Conservation (phyloP, 176 grass and related monocot genomes). For the Pontederia paniculata region DNA sequence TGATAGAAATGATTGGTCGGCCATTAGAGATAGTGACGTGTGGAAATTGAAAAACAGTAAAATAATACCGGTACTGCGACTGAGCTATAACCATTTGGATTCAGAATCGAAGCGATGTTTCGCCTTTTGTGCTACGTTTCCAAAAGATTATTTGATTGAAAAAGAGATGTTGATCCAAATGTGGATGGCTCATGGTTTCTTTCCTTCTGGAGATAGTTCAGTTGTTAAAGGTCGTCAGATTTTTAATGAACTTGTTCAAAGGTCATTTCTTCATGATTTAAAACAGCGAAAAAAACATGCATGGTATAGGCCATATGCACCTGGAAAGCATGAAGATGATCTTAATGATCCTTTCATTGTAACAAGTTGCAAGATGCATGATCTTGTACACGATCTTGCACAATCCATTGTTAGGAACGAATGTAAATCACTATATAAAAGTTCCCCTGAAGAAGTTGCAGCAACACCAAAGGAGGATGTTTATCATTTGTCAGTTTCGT, state of each 20-base stretch:
- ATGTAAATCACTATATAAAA: neutral
- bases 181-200: conserved; percentile 29
- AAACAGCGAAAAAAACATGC: too few species aligned
- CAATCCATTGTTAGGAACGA: neutral
- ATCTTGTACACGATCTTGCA: conserved; percentile 28
- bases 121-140: conserved; percentile 20
- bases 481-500: neutral
- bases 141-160: conserved; percentile 5
- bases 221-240: conserved; percentile 1
- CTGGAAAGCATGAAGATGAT: too few species aligned
- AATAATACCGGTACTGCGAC: neutral
- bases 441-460: neutral
- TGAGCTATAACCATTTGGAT: conserved; percentile 29
- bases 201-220: neutral
- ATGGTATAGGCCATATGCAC: too few species aligned
- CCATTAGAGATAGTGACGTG: neutral
- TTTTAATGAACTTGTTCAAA: conserved; percentile 11
- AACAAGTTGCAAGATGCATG: conserved; percentile 7
- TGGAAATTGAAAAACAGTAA: neutral
- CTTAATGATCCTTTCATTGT: too few species aligned
- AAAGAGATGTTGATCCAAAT: conserved; percentile 22
- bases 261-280: conserved; percentile 22
- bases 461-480: neutral
- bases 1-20: neutral
- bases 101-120: conserved; percentile 22